Conservation (phyloP, 306 rosid genomes). For the Vigna reflexopilosa region DNA sequence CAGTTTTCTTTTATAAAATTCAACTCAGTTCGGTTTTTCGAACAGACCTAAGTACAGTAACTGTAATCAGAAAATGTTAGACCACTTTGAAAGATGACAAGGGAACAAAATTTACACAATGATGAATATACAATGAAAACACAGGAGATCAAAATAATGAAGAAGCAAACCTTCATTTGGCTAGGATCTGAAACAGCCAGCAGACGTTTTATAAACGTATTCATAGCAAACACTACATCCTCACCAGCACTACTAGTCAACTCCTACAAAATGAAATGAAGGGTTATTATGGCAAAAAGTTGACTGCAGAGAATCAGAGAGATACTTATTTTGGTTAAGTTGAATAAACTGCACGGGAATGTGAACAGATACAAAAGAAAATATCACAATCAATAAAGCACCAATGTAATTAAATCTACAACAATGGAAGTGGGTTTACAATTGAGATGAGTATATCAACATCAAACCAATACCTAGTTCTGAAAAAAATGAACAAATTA, state of each 20-base stretch:
- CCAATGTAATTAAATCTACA: slow-evolving; percentile 28
- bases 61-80: slow-evolving; percentile 22
- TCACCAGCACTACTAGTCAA: slow-evolving; percentile 96
- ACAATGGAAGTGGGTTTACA: background rate
- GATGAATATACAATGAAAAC: slow-evolving; percentile 2
- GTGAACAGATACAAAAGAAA: slow-evolving; percentile 26
- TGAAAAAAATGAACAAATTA: slow-evolving; percentile 33
- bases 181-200: slow-evolving; percentile 88
- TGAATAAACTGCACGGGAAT: slow-evolving; percentile 17
- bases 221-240: slow-evolving; percentile 93
- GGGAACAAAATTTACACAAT: background rate
- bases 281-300: slow-evolving; percentile 24
- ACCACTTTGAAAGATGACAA: background rate
- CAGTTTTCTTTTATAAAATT: no score
- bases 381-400: slow-evolving; percentile 24
- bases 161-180: slow-evolving; percentile 82
- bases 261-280: slow-evolving; percentile 60
- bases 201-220: slow-evolving; percentile 94
- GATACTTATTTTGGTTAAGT: slow-evolving; percentile 24
- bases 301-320: slow-evolving; percentile 16
- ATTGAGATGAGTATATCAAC: slow-evolving; percentile 18
- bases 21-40: no score
- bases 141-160: slow-evolving; percentile 17
- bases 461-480: slow-evolving; percentile 29
- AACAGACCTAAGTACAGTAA: background rate